Evolutionary conservation across 2,329 filamentous ascomycete species (phyloP), one percentile per base, ranked within the genome.

Genomic region (Fusarium sacchari): DNA sequence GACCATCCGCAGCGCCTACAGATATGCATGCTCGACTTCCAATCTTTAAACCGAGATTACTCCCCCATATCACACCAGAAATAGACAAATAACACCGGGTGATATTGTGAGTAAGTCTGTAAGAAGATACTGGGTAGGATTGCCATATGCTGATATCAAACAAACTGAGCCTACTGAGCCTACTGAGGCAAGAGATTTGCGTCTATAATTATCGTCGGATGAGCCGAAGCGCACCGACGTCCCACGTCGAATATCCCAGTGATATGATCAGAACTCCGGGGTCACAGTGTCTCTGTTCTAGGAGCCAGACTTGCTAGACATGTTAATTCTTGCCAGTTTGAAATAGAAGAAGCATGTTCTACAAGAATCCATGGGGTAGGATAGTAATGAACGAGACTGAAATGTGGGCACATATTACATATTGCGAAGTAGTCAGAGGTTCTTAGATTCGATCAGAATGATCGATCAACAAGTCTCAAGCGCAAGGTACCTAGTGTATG

Each of bases 211-310:
- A 64, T 70, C 30, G 26, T 49, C 44, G 44, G 50, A 53, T 40
- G 59, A 69, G 36, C 59, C 59, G 59, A 69, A 24, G 58, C 67
- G 65, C 59, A 65, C 67, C 66, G 65, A 69, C n/a, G 40, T 65
- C 65, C 67, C 67, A 64, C 40, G 28, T 44, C n/a, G 43, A 28
- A 46, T 34, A 44, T 18, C 18, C n/a, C n/a, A 32, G 42, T 28
- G 26, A 32, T 58, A 39, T 36, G 28, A 36, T 24, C n/a, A 36
- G 28, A 49, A 36, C 20, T 46, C 28, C 7, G 30, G 24, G 28
- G 40, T 32, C 24, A 26, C 30, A 20, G 22, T 57, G 34, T 5
- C 24, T 22, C 18, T 26, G 20, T 22, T 37, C 34, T 53, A 24
- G 20, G 11, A 37, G 24, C 24, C 20, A 34, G 30, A 47, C 20